Conservation (phyloP, 352 stramenopile species). For the Hyaloperonospora brassicae region DNA sequence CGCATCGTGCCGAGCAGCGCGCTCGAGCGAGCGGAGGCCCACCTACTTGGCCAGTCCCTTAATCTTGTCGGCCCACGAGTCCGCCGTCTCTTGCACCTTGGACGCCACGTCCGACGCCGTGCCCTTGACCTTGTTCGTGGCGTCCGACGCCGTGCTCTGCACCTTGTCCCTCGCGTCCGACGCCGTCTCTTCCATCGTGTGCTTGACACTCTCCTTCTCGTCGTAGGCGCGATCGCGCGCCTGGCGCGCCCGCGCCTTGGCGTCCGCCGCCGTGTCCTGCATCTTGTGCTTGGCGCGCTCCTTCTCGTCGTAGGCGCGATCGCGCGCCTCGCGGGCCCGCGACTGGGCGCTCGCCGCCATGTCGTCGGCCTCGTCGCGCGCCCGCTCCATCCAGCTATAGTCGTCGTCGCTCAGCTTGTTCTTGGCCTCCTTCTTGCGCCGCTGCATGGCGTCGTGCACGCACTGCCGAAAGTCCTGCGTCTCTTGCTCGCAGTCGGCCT, state of each 20-base stretch:
- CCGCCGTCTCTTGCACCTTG: conserved; percentile 31
- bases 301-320: conserved; percentile 24
- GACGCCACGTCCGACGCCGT: conserved; percentile 28
- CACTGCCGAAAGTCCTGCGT: conserved; percentile 65
- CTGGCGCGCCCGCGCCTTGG: conserved; percentile 25
- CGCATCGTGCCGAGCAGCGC: not conserved
- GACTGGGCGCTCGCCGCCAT: conserved; percentile 23
- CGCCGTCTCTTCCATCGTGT: conserved; percentile 27
- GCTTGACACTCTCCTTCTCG: conserved; percentile 27
- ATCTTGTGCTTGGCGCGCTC: conserved; percentile 30
- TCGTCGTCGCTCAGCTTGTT: conserved; percentile 17
- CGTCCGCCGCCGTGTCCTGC: conserved; percentile 22
- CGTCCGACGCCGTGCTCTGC: conserved; percentile 29
- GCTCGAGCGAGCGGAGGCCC: not conserved
- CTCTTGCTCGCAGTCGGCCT: conserved; percentile 58
- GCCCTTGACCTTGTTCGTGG: conserved; percentile 28
- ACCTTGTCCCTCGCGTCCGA: conserved; percentile 18
- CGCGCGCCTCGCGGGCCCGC: conserved; percentile 19
- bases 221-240: conserved; percentile 18
- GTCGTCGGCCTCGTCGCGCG: conserved; percentile 32
- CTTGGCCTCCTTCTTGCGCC: conserved; percentile 25
- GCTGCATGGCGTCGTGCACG: conserved; percentile 52
- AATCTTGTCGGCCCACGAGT: conserved; percentile 28
- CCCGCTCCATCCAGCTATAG: conserved; percentile 50
- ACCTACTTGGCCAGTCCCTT: conserved; percentile 34